A percentile compares a stretch with the other conserved stretches of the same genome.
phyloP scores from a whole-genome alignment of 768 basidiomycete genomes.

The Rhodosporidiobolus sp. region DNA sequence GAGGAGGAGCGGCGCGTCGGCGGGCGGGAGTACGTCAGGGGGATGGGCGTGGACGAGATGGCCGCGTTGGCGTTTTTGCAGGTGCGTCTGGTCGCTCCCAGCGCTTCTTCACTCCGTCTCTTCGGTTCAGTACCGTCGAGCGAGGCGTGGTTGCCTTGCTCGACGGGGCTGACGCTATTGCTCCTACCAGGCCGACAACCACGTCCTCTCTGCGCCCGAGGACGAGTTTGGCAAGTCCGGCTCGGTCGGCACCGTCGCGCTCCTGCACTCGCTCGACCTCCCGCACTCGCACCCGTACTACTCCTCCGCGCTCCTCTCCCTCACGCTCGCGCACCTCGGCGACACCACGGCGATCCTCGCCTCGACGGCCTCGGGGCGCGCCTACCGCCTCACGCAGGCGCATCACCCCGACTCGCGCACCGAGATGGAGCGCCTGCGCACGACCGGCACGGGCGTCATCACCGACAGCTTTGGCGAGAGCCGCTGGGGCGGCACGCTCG shows the following conservation, averaged over 20 bases:
- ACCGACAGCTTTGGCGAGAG: conserved; percentile 94
- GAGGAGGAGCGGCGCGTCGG: conserved; percentile 5
- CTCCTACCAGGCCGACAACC: conserved; percentile 35
- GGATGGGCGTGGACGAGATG: conserved; percentile 32
- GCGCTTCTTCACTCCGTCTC: background rate
- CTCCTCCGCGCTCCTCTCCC: conserved; percentile 64
- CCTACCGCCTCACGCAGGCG: conserved; percentile 83
- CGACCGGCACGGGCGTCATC: conserved; percentile 82
- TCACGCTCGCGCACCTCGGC: conserved; percentile 90
- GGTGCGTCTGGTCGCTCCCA: background rate
- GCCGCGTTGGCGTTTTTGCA: conserved; percentile 33
- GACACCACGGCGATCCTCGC: conserved; percentile 87
- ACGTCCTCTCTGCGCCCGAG: conserved; percentile 33
- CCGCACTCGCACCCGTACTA: conserved; percentile 75
- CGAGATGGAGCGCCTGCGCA: conserved; percentile 76
- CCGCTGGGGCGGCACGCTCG: conserved; percentile 93
- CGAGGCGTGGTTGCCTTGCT: background rate
- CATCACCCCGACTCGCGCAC: conserved; percentile 91
- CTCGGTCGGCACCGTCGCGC: conserved; percentile 82
- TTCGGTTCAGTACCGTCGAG: background rate
- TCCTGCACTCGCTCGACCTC: conserved; percentile 83
- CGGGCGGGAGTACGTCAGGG: conserved; percentile 1
- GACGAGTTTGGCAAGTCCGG: conserved; percentile 52
- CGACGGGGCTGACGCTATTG: too few species aligned
- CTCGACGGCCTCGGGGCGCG: conserved; percentile 66